Evolutionary conservation across 306 rosid genomes (phyloP).

Genomic region (Castanopsis chinensis): DNA sequence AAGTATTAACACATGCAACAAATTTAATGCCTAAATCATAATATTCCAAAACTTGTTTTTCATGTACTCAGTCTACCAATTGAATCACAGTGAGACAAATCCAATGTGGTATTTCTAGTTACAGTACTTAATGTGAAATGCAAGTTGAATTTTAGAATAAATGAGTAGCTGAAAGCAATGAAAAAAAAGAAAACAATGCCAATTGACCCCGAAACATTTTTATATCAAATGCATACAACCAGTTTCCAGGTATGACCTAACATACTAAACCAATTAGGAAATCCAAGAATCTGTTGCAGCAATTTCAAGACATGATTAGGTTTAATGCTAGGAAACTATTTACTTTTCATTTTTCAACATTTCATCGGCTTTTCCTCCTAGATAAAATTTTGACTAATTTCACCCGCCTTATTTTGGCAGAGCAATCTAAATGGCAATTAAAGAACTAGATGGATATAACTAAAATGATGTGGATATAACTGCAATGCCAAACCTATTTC

Average conservation of each 20-base stretch:
- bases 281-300: not conserved
- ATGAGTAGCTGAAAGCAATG: not conserved
- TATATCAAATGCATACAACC: not conserved
- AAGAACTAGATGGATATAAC: not conserved
- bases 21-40: not conserved
- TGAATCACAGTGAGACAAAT: not conserved
- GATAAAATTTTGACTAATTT: not conserved
- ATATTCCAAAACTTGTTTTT: conserved; percentile 2
- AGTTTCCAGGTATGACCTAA: not conserved
- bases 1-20: not conserved
- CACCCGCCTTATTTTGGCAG: not conserved
- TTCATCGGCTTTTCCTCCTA: not conserved
- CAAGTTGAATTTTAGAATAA: not conserved
- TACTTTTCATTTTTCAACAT: not conserved
- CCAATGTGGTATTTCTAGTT: not conserved
- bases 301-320: not conserved
- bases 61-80: not conserved
- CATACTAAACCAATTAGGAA: not conserved
- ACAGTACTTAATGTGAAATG: not conserved
- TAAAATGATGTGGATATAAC: not conserved
- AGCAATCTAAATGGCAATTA: not conserved
- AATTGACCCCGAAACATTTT: not conserved
- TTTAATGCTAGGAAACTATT: not conserved
- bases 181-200: not conserved
- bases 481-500: not conserved